Evolutionary conservation across 108 stramenopile species (phyloP).

Genomic region (Chaetoceros muelleri): DNA sequence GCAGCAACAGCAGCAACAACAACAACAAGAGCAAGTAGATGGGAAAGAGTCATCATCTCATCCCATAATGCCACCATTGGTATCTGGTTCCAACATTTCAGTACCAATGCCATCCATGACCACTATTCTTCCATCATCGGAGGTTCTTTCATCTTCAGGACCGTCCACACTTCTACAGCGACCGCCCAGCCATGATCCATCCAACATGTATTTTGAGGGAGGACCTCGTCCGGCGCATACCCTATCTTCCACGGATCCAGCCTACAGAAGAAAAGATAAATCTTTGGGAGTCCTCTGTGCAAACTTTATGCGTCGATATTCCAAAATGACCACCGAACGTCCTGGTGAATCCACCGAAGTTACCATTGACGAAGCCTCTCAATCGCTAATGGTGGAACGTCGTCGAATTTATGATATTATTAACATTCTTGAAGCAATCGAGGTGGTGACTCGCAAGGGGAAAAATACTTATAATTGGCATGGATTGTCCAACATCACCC

Average conservation of each 20-base stretch:
- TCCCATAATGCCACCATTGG: no score
- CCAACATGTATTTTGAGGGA: no score
- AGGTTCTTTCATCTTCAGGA: no score
- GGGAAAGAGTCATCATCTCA: no score
- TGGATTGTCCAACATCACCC: conserved; percentile 47
- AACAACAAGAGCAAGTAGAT: no score
- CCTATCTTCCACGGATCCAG: background rate
- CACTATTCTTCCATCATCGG: no score
- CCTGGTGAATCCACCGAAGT: conserved; percentile 25
- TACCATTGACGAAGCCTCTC: conserved; percentile 57
- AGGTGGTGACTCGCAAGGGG: conserved; percentile 56
- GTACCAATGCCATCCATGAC: no score
- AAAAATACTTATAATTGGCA: conserved; percentile 91
- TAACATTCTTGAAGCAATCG: conserved; percentile 85
- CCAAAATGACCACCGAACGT: conserved; percentile 15
- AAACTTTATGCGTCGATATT: conserved; percentile 49
- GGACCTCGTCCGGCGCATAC: background rate
- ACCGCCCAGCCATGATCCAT: no score
- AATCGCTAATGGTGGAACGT: conserved; percentile 74
- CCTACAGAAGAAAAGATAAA: conserved; percentile 67
- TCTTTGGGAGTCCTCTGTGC: conserved; percentile 62
- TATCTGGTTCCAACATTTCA: no score
- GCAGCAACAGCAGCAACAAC: no score
- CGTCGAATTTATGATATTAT: conserved; percentile 92
- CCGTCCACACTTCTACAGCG: no score